Base-by-base conservation (phyloP, 1,284 basidiomycete genomes). In the Boletus albobrunnescens region DNA sequence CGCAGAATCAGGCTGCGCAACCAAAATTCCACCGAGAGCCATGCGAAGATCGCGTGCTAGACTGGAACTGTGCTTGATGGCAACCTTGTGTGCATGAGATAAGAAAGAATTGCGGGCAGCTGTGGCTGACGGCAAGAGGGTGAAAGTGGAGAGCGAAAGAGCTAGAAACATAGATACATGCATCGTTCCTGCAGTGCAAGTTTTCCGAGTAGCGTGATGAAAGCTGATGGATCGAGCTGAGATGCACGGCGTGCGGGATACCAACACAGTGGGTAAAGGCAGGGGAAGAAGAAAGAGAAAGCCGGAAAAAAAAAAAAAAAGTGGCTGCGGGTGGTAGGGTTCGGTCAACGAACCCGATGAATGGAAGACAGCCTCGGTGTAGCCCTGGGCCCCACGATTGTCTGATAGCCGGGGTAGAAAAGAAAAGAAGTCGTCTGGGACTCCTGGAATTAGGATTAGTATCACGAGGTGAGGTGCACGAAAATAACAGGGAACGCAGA, bases 11-110 rank as follows among this genome's bases (percentile, higher is more conserved):
- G 56, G 59, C 36, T 67, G 65, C 31, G 70, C 57, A 30, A 73
- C 66, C 17, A 79, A 63, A 28, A 81, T 65, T 31, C 75, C 72
- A 30, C 72, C 65, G 56, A 88, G 78, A 11, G 81, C 80, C 20
- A 80, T 57, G 14, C 85, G 81, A 43, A 88, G 72, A 62, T 88
- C 85, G 51, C 72, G 72, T 11, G 86, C 85, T 24, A 88, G 70
- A 44, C 67, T 74, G 32, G 77, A 75, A 32, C 82, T 85, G 51
- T 69, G 73, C 41, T 67, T 69, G 38, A 74, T 60, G 17, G 76
- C 77, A 31, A 66, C 66, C 37, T 61, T 68, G 61, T 77, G 77
- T 13, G 68, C 67, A 23, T 61, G 64, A 23, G 57, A 63, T n/a
- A 64, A 32, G 32, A 67, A 19, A 19, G 64, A 67, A 28, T 27